A percentile compares a stretch with the other conserved stretches of the same genome.
Conservation (phyloP, 1,284 basidiomycete species). For the Cutaneotrichosporon cutaneum region DNA sequence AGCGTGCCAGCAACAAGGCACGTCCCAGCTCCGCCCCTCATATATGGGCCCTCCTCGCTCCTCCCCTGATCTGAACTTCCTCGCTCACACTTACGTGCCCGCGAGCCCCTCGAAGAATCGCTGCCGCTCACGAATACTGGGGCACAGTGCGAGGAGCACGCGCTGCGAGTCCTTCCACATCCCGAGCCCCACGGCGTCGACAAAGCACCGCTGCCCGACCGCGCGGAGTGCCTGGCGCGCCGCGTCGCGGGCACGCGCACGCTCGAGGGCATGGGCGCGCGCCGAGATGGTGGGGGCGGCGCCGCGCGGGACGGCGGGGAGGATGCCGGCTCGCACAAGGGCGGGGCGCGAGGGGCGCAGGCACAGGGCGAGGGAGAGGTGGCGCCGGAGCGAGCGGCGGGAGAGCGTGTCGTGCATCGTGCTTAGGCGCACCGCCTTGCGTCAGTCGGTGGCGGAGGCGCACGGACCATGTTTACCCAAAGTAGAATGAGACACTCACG, state of each 20-base stretch:
- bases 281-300: constrained; percentile 22
- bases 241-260: constrained; percentile 13
- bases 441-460: neutral
- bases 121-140: constrained; percentile 25
- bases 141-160: constrained; percentile 27
- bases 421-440: constrained; percentile 31
- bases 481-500: constrained; percentile 15
- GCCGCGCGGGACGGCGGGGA: constrained; percentile 12
- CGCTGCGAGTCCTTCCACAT: constrained; percentile 18
- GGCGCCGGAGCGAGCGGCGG: constrained; percentile 18
- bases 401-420: constrained; percentile 26
- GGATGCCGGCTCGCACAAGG: constrained; percentile 24
- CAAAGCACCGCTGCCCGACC: constrained; percentile 16
- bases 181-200: constrained; percentile 10
- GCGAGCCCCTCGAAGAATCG: constrained; percentile 25
- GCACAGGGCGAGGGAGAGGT: constrained; percentile 18
- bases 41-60: too few species aligned
- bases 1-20: too few species aligned
- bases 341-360: constrained; percentile 17
- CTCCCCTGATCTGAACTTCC: too few species aligned
- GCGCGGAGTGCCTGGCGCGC: constrained; percentile 21
- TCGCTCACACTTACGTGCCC: neutral
- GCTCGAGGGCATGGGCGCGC: constrained; percentile 21
- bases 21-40: too few species aligned
- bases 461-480: neutral